These are phyloP conservation scores for Bruguiera hainesii DNA, from an alignment of 441 rosid species.

Conservation along the genomic window DNA sequence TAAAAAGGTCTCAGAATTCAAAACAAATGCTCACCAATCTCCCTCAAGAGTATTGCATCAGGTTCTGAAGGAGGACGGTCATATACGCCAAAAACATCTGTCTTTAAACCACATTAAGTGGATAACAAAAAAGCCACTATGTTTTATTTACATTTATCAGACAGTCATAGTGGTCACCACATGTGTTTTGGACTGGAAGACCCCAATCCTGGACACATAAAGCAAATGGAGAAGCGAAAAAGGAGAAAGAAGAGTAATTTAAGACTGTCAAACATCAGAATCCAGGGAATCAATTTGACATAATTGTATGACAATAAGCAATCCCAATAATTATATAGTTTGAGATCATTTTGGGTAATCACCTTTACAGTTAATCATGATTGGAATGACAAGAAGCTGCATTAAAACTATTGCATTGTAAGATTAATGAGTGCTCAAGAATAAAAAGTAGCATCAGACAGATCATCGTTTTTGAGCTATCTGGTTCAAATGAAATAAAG, in stretches of 20 bases:
- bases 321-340: not conserved
- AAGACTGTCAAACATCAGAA: too few species aligned
- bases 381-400: not conserved
- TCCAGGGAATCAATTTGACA: not conserved
- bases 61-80: constrained; percentile 84
- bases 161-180: not conserved
- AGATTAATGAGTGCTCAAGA: too few species aligned
- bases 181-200: not conserved
- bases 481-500: not conserved
- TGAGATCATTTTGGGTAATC: not conserved
- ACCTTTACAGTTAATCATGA: not conserved
- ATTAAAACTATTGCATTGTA: not conserved
- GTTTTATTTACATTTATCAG: not conserved
- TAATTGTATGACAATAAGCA: not conserved
- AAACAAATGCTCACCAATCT: constrained; percentile 58
- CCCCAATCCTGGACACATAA: not conserved
- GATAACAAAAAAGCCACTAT: constrained; percentile 30
- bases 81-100: constrained; percentile 89
- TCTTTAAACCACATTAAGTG: constrained; percentile 48
- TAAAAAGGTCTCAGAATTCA: not conserved
- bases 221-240: too few species aligned
- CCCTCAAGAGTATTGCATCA: constrained; percentile 67
- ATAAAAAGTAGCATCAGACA: not conserved
- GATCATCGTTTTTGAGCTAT: not conserved
- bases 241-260: not conserved